These are phyloP conservation scores for Trichosporon asahii DNA, from an alignment of 1,284 basidiomycete genomes.

Conservation along the genomic window DNA sequence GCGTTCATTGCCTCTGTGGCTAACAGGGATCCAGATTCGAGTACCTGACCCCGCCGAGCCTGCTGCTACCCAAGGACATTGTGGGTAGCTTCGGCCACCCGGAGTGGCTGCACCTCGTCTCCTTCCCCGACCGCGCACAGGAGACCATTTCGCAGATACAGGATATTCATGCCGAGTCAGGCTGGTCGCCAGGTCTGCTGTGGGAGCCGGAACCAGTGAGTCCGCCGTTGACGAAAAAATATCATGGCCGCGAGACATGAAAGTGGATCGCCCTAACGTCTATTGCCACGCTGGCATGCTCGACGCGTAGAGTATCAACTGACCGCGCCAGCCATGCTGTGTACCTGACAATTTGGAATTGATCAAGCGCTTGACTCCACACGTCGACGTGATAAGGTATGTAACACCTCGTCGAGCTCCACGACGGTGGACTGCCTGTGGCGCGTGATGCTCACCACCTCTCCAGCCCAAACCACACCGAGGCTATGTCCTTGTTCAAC, in stretches of 20 bases:
- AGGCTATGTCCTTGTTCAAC: slow-evolving; percentile 37
- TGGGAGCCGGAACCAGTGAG: slow-evolving; percentile 46
- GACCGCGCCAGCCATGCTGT: slow-evolving; percentile 24
- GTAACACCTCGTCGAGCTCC: background rate
- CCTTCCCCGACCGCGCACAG: slow-evolving; percentile 28
- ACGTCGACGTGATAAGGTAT: slow-evolving; percentile 40
- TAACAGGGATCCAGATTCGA: slow-evolving; percentile 33
- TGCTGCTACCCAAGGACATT: slow-evolving; percentile 31
- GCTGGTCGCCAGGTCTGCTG: slow-evolving; percentile 32
- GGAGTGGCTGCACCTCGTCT: slow-evolving; percentile 37
- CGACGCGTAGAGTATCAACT: background rate
- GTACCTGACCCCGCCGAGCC: slow-evolving; percentile 34
- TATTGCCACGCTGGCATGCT: background rate
- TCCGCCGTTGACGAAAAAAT: background rate
- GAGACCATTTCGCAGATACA: slow-evolving; percentile 28
- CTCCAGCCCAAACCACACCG: slow-evolving; percentile 47
- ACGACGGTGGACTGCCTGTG: background rate
- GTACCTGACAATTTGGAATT: slow-evolving; percentile 28
- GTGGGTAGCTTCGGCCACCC: slow-evolving; percentile 22
- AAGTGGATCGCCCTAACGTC: background rate
- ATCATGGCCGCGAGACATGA: background rate
- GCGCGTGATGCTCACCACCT: background rate
- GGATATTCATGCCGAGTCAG: slow-evolving; percentile 14
- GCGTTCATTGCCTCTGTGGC: background rate
- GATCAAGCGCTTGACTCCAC: slow-evolving; percentile 21